Base-by-base conservation (phyloP, 2,329 filamentous ascomycete species). In the Elsinoe necatrix region DNA sequence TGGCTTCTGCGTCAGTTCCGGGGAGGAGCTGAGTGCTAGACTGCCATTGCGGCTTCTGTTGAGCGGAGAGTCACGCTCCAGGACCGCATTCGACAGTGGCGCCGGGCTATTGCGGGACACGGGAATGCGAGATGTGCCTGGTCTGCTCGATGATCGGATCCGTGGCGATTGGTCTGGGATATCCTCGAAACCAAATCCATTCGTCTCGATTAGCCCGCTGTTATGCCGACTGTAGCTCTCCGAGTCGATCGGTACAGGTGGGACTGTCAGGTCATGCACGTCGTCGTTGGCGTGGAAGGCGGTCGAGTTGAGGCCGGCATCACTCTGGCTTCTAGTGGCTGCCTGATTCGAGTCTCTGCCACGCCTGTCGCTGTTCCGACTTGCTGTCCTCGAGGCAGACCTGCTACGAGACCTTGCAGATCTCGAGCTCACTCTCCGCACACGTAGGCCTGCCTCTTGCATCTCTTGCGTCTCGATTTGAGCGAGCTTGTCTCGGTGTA, bases 401-500 rank as follows among this genome's bases (percentile, higher is more conserved):
- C 64, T 61, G 55, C 63, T 65, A 3, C 56, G 57, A 9, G 66
- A 65, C n/a, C 67, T 61, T 21, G 64, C 65, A 67, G 77, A 61
- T 72, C 78, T 58, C 73, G 54, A 78, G 72, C 54, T 80, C 73
- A 61, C 81, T 73, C 29, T 78, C 66, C 64, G 76, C 72, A 61
- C 83, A 76, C 59, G 75, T 63, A 91, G 83, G 27, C 87, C 88
- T 5, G 87, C 87, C 58, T 86, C 87, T 68, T 89, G 85, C 60
- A 93, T 77, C 71, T 93, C 88, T 65, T 84, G 80, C 63, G 77
- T 92, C 71, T 93, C 88, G 63, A 92, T 93, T 66, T 81, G 82
- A 56, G 86, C 87, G 60, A 93, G 73, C 72, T 92, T 92, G 71
- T 93, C 88, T 57, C 88, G 77, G 66, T 93, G 88, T 64, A 93